Evolutionary conservation across 1,284 basidiomycete genomes (phyloP).

Genomic region (Ceratobasidium theobromae): DNA sequence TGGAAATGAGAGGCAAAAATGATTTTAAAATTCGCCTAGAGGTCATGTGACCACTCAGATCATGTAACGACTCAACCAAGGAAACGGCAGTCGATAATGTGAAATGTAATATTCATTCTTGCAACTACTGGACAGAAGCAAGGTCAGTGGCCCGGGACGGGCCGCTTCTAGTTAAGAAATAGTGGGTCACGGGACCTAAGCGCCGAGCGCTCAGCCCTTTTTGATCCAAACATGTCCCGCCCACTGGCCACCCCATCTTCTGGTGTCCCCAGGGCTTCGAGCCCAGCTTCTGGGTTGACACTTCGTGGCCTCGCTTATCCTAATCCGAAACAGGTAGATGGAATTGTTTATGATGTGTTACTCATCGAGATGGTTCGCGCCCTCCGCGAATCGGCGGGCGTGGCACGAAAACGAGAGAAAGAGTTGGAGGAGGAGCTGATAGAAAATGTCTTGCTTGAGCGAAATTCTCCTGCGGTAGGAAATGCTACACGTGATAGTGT

Average conservation of each 20-base stretch:
- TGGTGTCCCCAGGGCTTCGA: conserved; percentile 41
- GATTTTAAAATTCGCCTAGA: too few species aligned
- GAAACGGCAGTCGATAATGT: too few species aligned
- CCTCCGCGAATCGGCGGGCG: conserved; percentile 66
- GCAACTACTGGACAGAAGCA: too few species aligned
- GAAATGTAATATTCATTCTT: too few species aligned
- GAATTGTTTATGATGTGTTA: conserved; percentile 79
- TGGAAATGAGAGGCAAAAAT: too few species aligned
- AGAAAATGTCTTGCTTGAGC: conserved; percentile 61
- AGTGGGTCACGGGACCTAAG: too few species aligned
- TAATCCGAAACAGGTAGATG: conserved; percentile 58
- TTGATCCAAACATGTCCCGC: conserved; percentile 39
- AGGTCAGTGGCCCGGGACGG: too few species aligned
- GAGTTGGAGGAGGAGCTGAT: conserved; percentile 73
- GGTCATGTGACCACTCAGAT: too few species aligned
- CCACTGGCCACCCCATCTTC: conserved; percentile 40
- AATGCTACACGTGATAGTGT: conserved; percentile 39
- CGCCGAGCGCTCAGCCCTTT: conserved; percentile 6
- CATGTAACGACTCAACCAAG: too few species aligned
- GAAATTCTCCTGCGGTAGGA: conserved; percentile 45
- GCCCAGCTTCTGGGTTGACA: conserved; percentile 38
- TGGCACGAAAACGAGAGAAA: conserved; percentile 64
- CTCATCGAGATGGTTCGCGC: conserved; percentile 77
- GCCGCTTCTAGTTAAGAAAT: too few species aligned
- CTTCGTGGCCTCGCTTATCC: conserved; percentile 43